Conservation (phyloP, 78 protist genomes). For the Pigoraptor vietnamica region DNA sequence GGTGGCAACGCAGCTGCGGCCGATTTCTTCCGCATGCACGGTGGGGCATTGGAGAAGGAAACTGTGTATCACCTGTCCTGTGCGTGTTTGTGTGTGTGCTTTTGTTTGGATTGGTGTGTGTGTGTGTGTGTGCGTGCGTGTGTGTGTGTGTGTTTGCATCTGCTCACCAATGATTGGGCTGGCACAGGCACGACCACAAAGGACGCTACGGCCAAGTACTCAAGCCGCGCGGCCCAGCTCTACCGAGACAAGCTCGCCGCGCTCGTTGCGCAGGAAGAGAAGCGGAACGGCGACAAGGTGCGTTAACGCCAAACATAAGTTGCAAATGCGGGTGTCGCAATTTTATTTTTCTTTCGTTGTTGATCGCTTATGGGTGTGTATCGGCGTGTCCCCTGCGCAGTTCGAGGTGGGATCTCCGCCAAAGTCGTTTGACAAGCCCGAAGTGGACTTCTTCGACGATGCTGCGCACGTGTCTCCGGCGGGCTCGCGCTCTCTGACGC, state of each 20-base stretch:
- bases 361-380: neutral
- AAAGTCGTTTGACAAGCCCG: neutral
- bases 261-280: neutral
- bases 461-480: neutral
- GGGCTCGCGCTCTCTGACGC: neutral
- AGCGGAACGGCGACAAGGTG: neutral
- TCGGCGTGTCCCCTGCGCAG: neutral
- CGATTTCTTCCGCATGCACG: neutral
- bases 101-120: neutral
- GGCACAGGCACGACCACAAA: neutral
- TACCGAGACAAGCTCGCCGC: neutral
- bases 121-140: neutral
- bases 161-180: neutral
- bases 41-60: neutral
- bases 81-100: neutral
- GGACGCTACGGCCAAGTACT: neutral
- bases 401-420: neutral
- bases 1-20: neutral
- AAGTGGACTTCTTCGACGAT: neutral
- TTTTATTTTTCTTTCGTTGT: neutral
- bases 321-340: neutral
- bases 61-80: neutral
- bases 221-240: neutral
- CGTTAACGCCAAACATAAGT: neutral
- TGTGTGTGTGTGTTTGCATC: neutral